Evolutionary conservation across 2,329 filamentous ascomycete species (phyloP).

Genomic region (Hypoxylon sp.): DNA sequence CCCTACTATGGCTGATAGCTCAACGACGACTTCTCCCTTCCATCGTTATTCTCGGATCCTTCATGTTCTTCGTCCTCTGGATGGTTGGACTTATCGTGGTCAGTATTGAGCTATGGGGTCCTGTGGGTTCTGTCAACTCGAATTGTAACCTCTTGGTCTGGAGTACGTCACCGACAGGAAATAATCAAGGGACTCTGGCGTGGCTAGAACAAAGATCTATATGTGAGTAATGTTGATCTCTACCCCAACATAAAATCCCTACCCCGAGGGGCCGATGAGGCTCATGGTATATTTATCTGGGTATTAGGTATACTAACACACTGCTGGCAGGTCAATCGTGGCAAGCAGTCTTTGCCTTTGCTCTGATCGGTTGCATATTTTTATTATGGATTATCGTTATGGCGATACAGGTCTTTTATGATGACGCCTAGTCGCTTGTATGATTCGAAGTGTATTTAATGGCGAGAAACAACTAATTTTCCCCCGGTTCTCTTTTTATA

Average conservation of each 20-base stretch:
- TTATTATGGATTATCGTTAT: slow-evolving; percentile 79
- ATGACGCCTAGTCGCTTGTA: slow-evolving; percentile 32
- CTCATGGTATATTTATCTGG: background rate
- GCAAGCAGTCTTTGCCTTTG: slow-evolving; percentile 76
- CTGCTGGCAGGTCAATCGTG: slow-evolving; percentile 68
- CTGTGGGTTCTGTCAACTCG: slow-evolving; percentile 69
- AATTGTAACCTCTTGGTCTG: slow-evolving; percentile 74
- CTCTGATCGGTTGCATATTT: slow-evolving; percentile 71
- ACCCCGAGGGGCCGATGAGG: background rate
- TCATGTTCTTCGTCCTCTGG: slow-evolving; percentile 78
- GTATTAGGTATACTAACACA: slow-evolving; percentile 33
- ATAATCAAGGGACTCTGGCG: slow-evolving; percentile 70
- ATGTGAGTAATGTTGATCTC: slow-evolving; percentile 61
- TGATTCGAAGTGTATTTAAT: background rate
- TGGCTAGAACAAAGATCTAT: slow-evolving; percentile 76
- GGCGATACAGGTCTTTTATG: slow-evolving; percentile 74
- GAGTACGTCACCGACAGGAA: slow-evolving; percentile 64
- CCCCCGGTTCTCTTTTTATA: background rate
- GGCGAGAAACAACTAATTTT: background rate
- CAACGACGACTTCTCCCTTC: slow-evolving; percentile 72
- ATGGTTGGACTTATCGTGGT: slow-evolving; percentile 75
- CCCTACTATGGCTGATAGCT: slow-evolving; percentile 75
- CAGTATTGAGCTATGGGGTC: slow-evolving; percentile 75
- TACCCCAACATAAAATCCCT: background rate
- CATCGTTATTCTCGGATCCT: slow-evolving; percentile 75